Base-by-base conservation (phyloP, 768 basidiomycete species). In the Rhodosporidiobolus sp. region DNA sequence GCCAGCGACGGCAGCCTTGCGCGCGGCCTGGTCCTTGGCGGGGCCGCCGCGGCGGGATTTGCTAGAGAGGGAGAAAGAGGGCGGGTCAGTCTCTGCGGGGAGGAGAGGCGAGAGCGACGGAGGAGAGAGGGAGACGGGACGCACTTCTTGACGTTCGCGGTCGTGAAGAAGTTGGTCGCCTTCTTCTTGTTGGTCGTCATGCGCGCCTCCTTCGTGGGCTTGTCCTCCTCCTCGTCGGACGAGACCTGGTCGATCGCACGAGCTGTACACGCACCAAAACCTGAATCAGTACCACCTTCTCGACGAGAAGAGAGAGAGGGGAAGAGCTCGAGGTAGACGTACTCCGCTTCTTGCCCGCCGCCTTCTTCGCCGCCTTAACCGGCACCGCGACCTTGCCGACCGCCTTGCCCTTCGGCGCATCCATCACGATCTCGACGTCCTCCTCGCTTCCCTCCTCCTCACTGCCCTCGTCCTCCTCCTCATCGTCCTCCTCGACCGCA, bases 131-230 rank as follows among this genome's bases (percentile, higher is more conserved):
- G 28, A 20, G 28, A 9, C 1, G 45, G 16, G 28, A 58, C 71
- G 63, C 65, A 72, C 71, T 76, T 76, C 65, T 76, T 76, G 66
- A 76, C 75, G 72, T 76, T 76, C 49, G 75, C 75, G 24, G 52
- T 55, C 16, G 75, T 76, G 69, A 67, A 73, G 72, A 70, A 76
- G 83, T 98, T 97, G 67, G 85, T 84, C 17, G 91, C 87, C 82
- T 91, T 93, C 84, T 88, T 89, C 92, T 99, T 99, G 85, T 88
- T 92, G 2, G 96, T 98, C 77, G 87, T 95, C 91, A 95, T 90
- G 26, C 95, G 90, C 35, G 85, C 80, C 75, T 86, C 89, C 80
- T 91, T 92, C 79, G 81, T 61, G 24, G 64, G 56, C 20, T 74
- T 72, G 43, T 78, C 77, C 14, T 76, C 78, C 22, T 82, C 84